Percentiles rank a stretch among this genome's conserved stretches.
Conservation (phyloP, 2,329 filamentous ascomycete genomes). For the Colletotrichum cereale region DNA sequence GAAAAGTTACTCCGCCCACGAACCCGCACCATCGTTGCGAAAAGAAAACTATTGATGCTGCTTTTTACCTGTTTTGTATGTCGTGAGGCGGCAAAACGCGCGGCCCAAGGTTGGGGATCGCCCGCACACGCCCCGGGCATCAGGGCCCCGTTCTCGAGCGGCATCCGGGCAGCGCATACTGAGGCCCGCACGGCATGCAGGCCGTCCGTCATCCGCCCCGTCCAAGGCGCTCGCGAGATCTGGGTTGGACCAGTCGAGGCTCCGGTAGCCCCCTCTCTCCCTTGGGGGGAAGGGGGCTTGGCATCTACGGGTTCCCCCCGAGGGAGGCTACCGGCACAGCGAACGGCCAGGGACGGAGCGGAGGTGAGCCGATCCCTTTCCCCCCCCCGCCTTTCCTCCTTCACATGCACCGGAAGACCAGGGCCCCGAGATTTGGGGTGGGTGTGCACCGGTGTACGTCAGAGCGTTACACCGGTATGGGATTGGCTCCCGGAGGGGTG, state of each 20-base stretch:
- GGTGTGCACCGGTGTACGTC: background rate
- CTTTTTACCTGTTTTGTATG: background rate
- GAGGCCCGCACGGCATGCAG: too few relatives aligned
- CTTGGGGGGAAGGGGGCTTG: background rate
- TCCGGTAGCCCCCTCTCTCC: background rate
- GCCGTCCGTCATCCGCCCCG: too few relatives aligned
- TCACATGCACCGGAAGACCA: slow-evolving; percentile 4
- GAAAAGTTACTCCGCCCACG: background rate
- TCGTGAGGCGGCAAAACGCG: background rate
- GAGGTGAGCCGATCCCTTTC: background rate
- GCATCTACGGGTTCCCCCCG: background rate
- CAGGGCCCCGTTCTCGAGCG: background rate
- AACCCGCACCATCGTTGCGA: background rate
- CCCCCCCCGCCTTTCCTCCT: too few relatives aligned
- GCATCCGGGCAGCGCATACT: background rate
- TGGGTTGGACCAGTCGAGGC: too few relatives aligned
- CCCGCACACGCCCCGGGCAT: background rate
- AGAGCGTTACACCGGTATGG: background rate
- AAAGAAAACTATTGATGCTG: background rate
- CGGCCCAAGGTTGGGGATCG: too few relatives aligned
- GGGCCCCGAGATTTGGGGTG: background rate
- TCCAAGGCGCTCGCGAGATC: background rate
- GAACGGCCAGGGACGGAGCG: background rate
- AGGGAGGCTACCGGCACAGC: background rate
- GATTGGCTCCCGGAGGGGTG: background rate